Conservation (phyloP, 768 basidiomycete genomes). For the Leccinellum rugosiceps region DNA sequence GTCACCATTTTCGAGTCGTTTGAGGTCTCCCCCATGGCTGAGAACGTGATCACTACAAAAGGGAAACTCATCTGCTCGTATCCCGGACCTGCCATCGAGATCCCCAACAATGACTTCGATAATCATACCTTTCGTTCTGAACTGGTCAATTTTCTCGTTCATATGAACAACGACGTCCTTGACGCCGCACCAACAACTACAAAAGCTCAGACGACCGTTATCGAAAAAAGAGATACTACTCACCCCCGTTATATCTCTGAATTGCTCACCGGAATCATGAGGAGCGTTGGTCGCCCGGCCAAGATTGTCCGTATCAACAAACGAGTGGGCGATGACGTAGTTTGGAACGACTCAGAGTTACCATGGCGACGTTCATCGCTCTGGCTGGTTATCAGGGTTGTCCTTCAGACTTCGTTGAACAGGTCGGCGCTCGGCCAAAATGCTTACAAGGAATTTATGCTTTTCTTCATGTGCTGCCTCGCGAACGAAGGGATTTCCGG, state of each 20-base stretch:
- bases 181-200: slow-evolving; percentile 28
- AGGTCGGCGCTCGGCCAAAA: slow-evolving; percentile 7
- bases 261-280: slow-evolving; percentile 42
- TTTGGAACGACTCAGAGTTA: slow-evolving; percentile 18
- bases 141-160: slow-evolving; percentile 35
- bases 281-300: slow-evolving; percentile 25
- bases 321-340: slow-evolving; percentile 36
- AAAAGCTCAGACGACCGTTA: not conserved
- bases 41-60: not conserved
- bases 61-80: not conserved
- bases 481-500: not conserved
- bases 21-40: slow-evolving; percentile 36
- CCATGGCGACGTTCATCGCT: slow-evolving; percentile 49
- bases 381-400: slow-evolving; percentile 47
- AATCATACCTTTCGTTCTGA: slow-evolving; percentile 27
- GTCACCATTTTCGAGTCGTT: slow-evolving; percentile 35
- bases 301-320: slow-evolving; percentile 33
- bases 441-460: slow-evolving; percentile 32
- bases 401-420: slow-evolving; percentile 36
- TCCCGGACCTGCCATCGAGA: not conserved
- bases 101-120: not conserved
- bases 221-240: not conserved
- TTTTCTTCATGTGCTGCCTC: slow-evolving; percentile 23
- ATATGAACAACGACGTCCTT: slow-evolving; percentile 29
- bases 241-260: slow-evolving; percentile 14